phyloP scores from a whole-genome alignment of 371 early-diverging fungal genomes.

The Rhizopus microsporus region DNA sequence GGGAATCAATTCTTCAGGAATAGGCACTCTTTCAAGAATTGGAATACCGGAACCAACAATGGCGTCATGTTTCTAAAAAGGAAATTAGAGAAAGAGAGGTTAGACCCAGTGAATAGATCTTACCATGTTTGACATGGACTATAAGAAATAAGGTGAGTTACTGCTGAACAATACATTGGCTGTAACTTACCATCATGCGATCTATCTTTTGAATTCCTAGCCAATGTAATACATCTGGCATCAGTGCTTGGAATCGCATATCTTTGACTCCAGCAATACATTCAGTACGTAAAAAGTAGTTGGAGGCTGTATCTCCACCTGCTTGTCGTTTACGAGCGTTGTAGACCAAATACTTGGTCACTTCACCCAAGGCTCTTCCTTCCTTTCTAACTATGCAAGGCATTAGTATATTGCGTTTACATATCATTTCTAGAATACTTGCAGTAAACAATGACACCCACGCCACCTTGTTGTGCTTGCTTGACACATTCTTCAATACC shows the following conservation, averaged over 20 bases:
- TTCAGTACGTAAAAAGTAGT: conserved; percentile 91
- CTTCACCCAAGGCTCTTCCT: conserved; percentile 94
- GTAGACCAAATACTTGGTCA: conserved; percentile 95
- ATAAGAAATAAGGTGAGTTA: conserved; percentile 10
- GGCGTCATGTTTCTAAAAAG: conserved; percentile 87
- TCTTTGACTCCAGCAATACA: conserved; percentile 97
- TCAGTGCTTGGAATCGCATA: conserved; percentile 96
- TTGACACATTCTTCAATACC: conserved; percentile 92
- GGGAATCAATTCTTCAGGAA: conserved; percentile 90
- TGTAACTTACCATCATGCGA: conserved; percentile 73
- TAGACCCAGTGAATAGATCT: neutral
- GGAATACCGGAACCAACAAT: conserved; percentile 90
- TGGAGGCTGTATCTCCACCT: conserved; percentile 90
- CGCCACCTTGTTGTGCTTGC: conserved; percentile 91
- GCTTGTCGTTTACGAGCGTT: conserved; percentile 90
- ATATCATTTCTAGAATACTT: conserved; percentile 25
- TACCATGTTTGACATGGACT: conserved; percentile 86
- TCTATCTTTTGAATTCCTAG: conserved; percentile 94
- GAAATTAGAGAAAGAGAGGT: neutral
- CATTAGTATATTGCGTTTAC: neutral
- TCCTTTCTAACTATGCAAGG: conserved; percentile 79
- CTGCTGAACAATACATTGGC: conserved; percentile 12
- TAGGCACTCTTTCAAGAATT: conserved; percentile 87
- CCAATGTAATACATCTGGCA: conserved; percentile 98
- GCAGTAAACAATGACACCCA: conserved; percentile 93